Conservation (phyloP, 1,284 basidiomycete species). For the Leucoagaricus sp. region DNA sequence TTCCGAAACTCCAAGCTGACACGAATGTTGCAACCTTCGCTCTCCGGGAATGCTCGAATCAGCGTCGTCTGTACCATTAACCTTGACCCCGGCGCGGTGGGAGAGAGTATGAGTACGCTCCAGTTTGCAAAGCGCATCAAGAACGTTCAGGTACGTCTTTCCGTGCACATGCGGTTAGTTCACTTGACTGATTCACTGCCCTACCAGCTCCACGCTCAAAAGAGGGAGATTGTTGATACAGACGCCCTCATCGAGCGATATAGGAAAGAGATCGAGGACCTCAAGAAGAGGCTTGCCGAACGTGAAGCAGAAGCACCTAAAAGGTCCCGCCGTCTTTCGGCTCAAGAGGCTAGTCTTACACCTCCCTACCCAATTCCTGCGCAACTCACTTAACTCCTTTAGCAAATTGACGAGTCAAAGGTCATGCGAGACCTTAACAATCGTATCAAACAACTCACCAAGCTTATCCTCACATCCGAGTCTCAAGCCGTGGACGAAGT, state of each 20-base stretch:
- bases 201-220: constrained; percentile 76
- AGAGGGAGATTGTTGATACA: constrained; percentile 92
- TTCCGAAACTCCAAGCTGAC: constrained; percentile 96
- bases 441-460: constrained; percentile 83
- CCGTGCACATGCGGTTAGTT: background rate
- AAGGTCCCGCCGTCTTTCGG: constrained; percentile 60
- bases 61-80: constrained; percentile 97
- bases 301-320: constrained; percentile 60
- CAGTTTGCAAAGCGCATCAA: constrained; percentile 90
- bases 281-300: constrained; percentile 69
- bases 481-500: constrained; percentile 69
- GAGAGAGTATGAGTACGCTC: constrained; percentile 83
- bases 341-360: constrained; percentile 56
- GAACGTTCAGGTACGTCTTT: constrained; percentile 63
- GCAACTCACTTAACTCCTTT: constrained; percentile 11
- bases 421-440: constrained; percentile 81
- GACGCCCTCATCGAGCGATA: constrained; percentile 92
- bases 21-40: constrained; percentile 91
- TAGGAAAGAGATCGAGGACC: constrained; percentile 86
- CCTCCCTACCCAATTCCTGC: background rate
- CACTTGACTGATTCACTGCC: constrained; percentile 10
- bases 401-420: constrained; percentile 79
- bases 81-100: constrained; percentile 72
- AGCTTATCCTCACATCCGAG: constrained; percentile 79
- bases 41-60: constrained; percentile 93